phyloP scores from a whole-genome alignment of 495 filamentous ascomycete genomes.

The Neurospora sp. region DNA sequence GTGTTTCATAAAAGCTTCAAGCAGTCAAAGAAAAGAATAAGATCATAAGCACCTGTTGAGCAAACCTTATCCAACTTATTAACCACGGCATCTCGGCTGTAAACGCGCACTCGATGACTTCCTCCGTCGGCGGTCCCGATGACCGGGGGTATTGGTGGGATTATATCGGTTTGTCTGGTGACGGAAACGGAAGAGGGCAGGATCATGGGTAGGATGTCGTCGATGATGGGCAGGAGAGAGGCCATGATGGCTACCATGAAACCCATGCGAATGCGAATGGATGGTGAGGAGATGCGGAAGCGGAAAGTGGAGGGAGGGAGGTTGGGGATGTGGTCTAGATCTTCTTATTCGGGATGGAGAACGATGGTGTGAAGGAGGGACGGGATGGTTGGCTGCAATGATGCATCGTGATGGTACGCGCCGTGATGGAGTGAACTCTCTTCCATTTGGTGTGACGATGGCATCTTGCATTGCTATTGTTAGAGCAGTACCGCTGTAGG shows the following conservation, averaged over 20 bases:
- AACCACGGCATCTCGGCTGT: slow-evolving; percentile 47
- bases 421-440: neutral
- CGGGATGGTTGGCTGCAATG: too few relatives aligned
- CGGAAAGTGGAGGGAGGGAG: neutral
- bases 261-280: neutral
- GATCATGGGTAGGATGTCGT: slow-evolving; percentile 41
- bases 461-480: neutral
- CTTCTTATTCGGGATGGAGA: neutral
- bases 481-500: neutral
- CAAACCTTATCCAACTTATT: slow-evolving; percentile 49
- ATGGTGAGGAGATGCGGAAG: neutral
- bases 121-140: neutral
- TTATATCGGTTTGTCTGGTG: slow-evolving; percentile 32
- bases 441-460: neutral
- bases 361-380: too few relatives aligned
- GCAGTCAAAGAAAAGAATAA: too few relatives aligned
- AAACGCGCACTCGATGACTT: slow-evolving; percentile 36
- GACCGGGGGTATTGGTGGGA: slow-evolving; percentile 21
- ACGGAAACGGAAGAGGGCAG: slow-evolving; percentile 35
- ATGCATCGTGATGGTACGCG: neutral
- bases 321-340: neutral
- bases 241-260: slow-evolving; percentile 23
- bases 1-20: too few relatives aligned
- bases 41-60: too few relatives aligned
- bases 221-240: slow-evolving; percentile 36